phyloP scores from a whole-genome alignment of 352 stramenopile species.

The Globisporangium acanthophoron region DNA sequence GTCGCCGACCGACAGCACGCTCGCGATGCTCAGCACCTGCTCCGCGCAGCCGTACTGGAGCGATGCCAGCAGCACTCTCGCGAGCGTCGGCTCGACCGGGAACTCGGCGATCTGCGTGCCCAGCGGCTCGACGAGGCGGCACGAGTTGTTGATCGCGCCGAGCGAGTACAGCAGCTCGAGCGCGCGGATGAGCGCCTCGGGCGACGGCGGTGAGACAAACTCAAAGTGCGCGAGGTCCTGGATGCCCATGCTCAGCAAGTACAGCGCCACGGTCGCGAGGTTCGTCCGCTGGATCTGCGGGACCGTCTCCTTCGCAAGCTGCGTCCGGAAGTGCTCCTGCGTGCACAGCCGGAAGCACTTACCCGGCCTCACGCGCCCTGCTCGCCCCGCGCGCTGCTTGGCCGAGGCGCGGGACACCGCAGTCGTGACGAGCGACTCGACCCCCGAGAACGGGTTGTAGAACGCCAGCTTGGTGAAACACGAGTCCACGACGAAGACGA shows the following conservation, averaged over 20 bases:
- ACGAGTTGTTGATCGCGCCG: slow-evolving; percentile 50
- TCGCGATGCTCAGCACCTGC: slow-evolving; percentile 95
- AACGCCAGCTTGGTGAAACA: slow-evolving; percentile 83
- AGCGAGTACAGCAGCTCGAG: slow-evolving; percentile 69
- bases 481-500: slow-evolving; percentile 77
- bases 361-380: slow-evolving; percentile 82
- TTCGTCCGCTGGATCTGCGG: slow-evolving; percentile 85
- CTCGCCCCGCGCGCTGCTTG: slow-evolving; percentile 93
- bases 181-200: slow-evolving; percentile 64
- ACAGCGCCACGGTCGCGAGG: slow-evolving; percentile 55
- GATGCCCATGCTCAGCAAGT: slow-evolving; percentile 82
- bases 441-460: slow-evolving; percentile 74
- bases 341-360: slow-evolving; percentile 81
- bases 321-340: slow-evolving; percentile 37
- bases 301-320: slow-evolving; percentile 57
- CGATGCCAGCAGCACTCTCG: slow-evolving; percentile 64
- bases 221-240: slow-evolving; percentile 53
- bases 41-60: slow-evolving; percentile 78
- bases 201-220: slow-evolving; percentile 71
- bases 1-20: slow-evolving; percentile 92
- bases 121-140: slow-evolving; percentile 67
- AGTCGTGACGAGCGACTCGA: slow-evolving; percentile 89
- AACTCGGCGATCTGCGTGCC: slow-evolving; percentile 97
- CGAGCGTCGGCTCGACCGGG: slow-evolving; percentile 91
- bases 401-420: slow-evolving; percentile 94